Base-by-base conservation (phyloP, 495 filamentous ascomycete species). In the Aspergillus homomorphus region DNA sequence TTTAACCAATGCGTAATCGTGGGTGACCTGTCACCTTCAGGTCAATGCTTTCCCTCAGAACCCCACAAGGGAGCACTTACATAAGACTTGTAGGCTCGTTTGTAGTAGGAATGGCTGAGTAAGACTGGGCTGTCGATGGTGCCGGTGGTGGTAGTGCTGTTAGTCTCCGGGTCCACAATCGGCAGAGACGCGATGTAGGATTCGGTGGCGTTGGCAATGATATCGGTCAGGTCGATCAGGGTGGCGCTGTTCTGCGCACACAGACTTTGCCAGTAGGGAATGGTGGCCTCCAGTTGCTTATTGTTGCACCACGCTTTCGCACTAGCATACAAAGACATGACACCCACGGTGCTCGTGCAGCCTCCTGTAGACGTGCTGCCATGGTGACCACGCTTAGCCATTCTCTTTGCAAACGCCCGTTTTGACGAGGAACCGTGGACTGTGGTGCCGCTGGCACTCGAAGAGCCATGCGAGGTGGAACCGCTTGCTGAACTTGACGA, bases 81-180 rank as follows among this genome's bases (percentile, higher is more conserved):
- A 41, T 54, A 59, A 46, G 49, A 46, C 43, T 59, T 59, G 43
- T 59, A 48, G 20, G 57, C 57, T 2, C 57, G 23, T 41, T 59
- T 54, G 45, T 53, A 59, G 26, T 59, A 59, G 0, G 49, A 22
- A 4, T 53, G 22, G 30, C 57, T 59, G 4, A 59, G 42, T 1
- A 59, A 26, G 38, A 59, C 57, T 9, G 50, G 49, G 3, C 20
- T 21, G 0, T 53, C 20, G 20, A 59, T 59, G 6, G 57, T 59
- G 14, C 49, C 57, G 14, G 49, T 59, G 1, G 57, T 33, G 2
- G 50, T 59, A 0, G 57, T 53, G 46, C 20, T 38, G 24, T 59
- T 59, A 8, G 51, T 45, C 9, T 53, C 49, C 19, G 57, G 57
- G 23, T 59, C 57, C 43, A 59, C 42, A 12, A 15, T 24, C 2